phyloP scores from a whole-genome alignment of 352 stramenopile genomes.

The Pythium brachiatum region DNA sequence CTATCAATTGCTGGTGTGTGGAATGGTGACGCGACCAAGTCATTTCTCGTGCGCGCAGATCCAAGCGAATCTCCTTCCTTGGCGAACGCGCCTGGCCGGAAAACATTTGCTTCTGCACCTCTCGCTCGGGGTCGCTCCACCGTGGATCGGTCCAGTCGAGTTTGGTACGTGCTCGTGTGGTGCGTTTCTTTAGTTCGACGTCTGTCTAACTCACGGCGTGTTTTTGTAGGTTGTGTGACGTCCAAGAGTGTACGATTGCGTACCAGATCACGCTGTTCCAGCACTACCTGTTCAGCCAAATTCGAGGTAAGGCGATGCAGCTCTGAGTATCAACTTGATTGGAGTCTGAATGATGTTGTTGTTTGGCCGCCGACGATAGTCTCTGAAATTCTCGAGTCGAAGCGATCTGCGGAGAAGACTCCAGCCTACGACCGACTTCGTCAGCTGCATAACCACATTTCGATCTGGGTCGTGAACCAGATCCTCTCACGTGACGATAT shows the following conservation, averaged over 20 bases:
- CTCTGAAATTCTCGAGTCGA: slow-evolving; percentile 73
- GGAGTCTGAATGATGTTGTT: too few relatives aligned
- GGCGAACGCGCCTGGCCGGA: slow-evolving; percentile 24
- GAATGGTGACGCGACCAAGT: slow-evolving; percentile 54
- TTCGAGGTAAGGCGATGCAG: slow-evolving; percentile 50
- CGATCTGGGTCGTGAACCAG: slow-evolving; percentile 82
- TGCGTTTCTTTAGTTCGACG: not conserved
- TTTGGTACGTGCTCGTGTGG: slow-evolving; percentile 45
- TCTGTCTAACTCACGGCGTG: not conserved
- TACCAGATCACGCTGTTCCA: slow-evolving; percentile 86
- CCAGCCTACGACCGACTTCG: slow-evolving; percentile 80
- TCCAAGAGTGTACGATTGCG: slow-evolving; percentile 74
- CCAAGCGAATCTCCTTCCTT: slow-evolving; percentile 32
- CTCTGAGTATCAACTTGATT: too few relatives aligned
- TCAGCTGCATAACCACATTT: slow-evolving; percentile 84
- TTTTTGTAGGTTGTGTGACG: slow-evolving; percentile 57
- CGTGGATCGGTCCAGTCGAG: slow-evolving; percentile 30
- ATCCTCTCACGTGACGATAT: slow-evolving; percentile 74
- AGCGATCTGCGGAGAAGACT: slow-evolving; percentile 73
- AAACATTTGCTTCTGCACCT: slow-evolving; percentile 21
- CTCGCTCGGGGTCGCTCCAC: slow-evolving; percentile 11
- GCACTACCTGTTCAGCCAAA: slow-evolving; percentile 87
- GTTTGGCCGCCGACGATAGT: slow-evolving; percentile 33
- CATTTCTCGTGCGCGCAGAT: slow-evolving; percentile 51
- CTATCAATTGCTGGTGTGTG: slow-evolving; percentile 77